Evolutionary conservation across 1,139 yeast species (phyloP), one percentile per base, ranked within the genome.

Genomic region (Yamadazyma oceani): DNA sequence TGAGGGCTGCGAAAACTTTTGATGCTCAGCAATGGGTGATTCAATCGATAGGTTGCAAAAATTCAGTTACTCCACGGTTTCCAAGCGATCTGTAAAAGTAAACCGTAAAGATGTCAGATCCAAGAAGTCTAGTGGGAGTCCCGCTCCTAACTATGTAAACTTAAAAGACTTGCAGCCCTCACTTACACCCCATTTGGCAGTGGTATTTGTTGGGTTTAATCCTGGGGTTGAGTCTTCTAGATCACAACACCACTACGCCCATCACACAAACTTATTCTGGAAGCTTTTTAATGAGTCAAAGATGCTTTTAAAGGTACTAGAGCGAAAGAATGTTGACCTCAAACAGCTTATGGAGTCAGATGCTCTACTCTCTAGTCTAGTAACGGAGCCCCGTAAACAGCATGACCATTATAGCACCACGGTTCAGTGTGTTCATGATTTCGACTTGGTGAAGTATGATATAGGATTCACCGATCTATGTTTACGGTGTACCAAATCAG

Each of bases 391-490:
- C n/a, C n/a, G n/a, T n/a, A n/a, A n/a, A n/a, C n/a, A n/a, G n/a
- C n/a, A n/a, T n/a, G n/a, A n/a, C n/a, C n/a, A n/a, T n/a, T n/a
- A n/a, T n/a, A n/a, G n/a, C n/a, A 28, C 22, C 3, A 8, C 17
- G 3, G 87, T 88, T 16, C 78, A 73, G 45, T 70, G 63, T 2
- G 51, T 51, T 16, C 70, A 75, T 35, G 85, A 82, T 45, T 75
- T 69, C 44, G 58, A 56, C 1, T 55, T 82, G 16, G 55, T 66
- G 0, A 57, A 64, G 24, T 77, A 67, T 50, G 59, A 67, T 5
- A 71, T 83, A 4, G 95, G 94, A 0, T 83, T 85, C 55, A 82
- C 90, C 0, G 92, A 85, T 50, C 62, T 85, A 39, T 85, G 84
- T 2, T 60, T 75, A 14, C 58, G 94, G 32, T 82, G 88, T 26